Percentiles rank a stretch among this genome's conserved stretches.
Evolutionary conservation across 768 basidiomycete genomes (phyloP).

Genomic region (Suillus luteus): DNA sequence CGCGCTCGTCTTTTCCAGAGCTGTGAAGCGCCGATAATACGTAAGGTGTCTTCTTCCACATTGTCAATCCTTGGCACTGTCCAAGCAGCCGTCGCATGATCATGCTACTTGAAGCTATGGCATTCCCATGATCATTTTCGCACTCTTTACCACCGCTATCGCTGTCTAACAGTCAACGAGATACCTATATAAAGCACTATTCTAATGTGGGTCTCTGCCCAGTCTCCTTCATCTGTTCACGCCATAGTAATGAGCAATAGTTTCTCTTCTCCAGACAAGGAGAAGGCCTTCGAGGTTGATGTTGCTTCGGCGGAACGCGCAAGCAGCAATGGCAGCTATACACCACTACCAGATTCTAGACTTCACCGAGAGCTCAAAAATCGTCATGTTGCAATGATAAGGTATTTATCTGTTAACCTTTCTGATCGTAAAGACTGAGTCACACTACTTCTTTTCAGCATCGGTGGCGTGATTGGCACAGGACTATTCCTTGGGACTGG

Average conservation of each 20-base stretch:
- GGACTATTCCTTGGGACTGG: conserved; percentile 39
- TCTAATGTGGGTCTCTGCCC: neutral
- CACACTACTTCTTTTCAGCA: conserved; percentile 16
- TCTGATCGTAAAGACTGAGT: neutral
- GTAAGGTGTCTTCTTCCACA: neutral
- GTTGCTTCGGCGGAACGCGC: neutral
- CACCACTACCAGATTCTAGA: neutral
- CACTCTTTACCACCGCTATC: neutral
- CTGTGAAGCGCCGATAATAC: neutral
- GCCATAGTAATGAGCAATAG: neutral
- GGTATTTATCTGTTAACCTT: conserved; percentile 14
- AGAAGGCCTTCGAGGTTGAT: neutral
- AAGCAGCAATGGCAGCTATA: neutral
- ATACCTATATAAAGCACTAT: conserved; percentile 36
- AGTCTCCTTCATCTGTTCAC: neutral
- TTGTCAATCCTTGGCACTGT: neutral
- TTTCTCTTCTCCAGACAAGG: neutral
- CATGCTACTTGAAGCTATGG: neutral
- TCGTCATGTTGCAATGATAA: conserved; percentile 40
- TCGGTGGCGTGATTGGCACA: conserved; percentile 45
- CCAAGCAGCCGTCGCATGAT: neutral
- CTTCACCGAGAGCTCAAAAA: conserved; percentile 35
- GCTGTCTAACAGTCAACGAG: neutral
- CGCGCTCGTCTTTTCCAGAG: neutral
- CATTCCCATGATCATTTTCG: conserved; percentile 7